Percentiles rank a stretch among this genome's conserved stretches.
Conservation (phyloP, 2,329 filamentous ascomycete genomes). For the Ceratocystis colombiana region DNA sequence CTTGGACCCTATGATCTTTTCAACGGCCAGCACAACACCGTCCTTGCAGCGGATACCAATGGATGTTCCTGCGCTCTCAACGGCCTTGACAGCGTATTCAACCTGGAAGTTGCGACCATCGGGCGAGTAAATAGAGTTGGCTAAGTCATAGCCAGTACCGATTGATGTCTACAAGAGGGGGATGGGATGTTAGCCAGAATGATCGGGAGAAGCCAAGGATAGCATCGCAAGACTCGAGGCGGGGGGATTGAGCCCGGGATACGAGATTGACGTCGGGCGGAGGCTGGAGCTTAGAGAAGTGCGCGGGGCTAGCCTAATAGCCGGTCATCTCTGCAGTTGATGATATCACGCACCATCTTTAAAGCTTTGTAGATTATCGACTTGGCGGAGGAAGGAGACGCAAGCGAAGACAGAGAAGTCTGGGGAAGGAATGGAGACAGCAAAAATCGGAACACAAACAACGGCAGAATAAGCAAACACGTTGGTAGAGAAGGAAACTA, state of each 20-base stretch:
- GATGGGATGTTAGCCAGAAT: slow-evolving; percentile 2
- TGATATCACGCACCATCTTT: slow-evolving; percentile 13
- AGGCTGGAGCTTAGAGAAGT: neutral
- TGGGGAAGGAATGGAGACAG: neutral
- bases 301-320: neutral
- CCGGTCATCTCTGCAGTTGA: neutral
- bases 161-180: slow-evolving; percentile 70
- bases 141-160: slow-evolving; percentile 98
- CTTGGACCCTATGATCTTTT: slow-evolving; percentile 94
- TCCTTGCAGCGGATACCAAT: slow-evolving; percentile 96
- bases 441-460: neutral
- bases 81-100: slow-evolving; percentile 97
- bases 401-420: neutral
- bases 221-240: neutral
- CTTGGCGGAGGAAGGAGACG: neutral
- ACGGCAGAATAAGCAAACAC: neutral
- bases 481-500: neutral
- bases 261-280: neutral
- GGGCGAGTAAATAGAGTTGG: slow-evolving; percentile 98
- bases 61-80: slow-evolving; percentile 93
- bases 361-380: neutral
- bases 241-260: neutral
- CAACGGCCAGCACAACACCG: slow-evolving; percentile 87
- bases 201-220: neutral
- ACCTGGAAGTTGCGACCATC: slow-evolving; percentile 99